phyloP scores from a whole-genome alignment of 1,139 yeast species.

The Lodderomyces pseudojiufengensis region DNA sequence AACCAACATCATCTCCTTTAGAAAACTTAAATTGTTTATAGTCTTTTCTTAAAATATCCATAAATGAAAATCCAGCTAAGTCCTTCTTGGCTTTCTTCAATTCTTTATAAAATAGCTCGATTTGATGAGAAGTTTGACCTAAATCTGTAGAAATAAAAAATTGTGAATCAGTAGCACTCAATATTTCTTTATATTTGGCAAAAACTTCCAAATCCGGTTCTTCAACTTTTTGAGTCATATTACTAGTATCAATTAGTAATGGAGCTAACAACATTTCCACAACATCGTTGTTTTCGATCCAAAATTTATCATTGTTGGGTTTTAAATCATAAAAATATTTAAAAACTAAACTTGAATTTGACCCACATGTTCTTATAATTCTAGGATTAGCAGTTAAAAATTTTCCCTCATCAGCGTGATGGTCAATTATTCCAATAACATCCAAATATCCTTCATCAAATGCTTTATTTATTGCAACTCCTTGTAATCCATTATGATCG shows the following conservation, averaged over 20 bases:
- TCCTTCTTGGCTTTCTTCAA: conserved; percentile 60
- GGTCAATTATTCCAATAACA: conserved; percentile 73
- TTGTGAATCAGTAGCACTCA: not conserved
- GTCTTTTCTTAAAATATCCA: conserved; percentile 72
- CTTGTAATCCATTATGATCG: conserved; percentile 77
- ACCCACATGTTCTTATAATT: conserved; percentile 60
- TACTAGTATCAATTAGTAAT: conserved; percentile 66
- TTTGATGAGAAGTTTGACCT: conserved; percentile 1
- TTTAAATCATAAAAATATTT: conserved; percentile 48
- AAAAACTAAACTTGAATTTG: conserved; percentile 74
- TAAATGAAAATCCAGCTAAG: conserved; percentile 52
- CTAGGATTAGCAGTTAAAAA: conserved; percentile 53
- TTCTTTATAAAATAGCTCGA: conserved; percentile 28
- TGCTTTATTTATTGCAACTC: conserved; percentile 29
- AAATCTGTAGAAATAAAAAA: not conserved
- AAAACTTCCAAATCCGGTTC: conserved; percentile 49
- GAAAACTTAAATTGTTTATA: conserved; percentile 67
- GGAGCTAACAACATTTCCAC: conserved; percentile 60
- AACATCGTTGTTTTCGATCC: conserved; percentile 27
- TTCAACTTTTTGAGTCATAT: conserved; percentile 58
- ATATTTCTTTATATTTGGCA: conserved; percentile 25
- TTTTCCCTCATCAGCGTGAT: conserved; percentile 70
- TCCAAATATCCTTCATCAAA: conserved; percentile 22
- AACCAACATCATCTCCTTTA: conserved; percentile 52
- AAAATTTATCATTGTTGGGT: conserved; percentile 15